These are phyloP conservation scores for Thraustotheca clavata DNA, from an alignment of 352 stramenopile species.

Conservation along the genomic window DNA sequence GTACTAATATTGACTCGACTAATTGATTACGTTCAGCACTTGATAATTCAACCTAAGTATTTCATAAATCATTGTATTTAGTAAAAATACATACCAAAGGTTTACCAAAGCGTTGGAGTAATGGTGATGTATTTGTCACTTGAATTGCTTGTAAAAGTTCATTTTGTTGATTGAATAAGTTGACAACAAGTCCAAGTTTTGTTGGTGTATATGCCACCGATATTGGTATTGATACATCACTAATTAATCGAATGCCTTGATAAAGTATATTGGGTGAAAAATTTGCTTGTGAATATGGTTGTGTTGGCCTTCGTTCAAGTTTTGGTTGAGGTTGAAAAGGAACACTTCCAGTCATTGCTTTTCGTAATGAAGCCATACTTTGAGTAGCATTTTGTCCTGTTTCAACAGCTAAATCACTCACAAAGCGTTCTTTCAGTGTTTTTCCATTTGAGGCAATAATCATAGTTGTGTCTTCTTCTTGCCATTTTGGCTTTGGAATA, in stretches of 20 bases:
- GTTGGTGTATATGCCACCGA: constrained; percentile 54
- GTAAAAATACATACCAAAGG: neutral
- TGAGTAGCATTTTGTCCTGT: constrained; percentile 47
- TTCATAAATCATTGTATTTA: neutral
- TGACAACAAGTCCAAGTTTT: constrained; percentile 56
- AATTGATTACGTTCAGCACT: neutral
- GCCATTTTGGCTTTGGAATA: constrained; percentile 13
- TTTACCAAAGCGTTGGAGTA: constrained; percentile 40
- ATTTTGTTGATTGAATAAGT: constrained; percentile 73
- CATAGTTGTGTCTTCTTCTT: constrained; percentile 16
- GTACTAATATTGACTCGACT: constrained; percentile 5
- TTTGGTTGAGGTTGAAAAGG: neutral
- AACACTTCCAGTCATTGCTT: neutral
- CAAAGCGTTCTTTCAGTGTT: constrained; percentile 60
- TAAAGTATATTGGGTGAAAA: constrained; percentile 37
- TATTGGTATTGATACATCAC: constrained; percentile 63
- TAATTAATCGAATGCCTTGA: constrained; percentile 51
- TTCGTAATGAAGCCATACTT: neutral
- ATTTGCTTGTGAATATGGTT: constrained; percentile 11
- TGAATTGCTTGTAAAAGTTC: constrained; percentile 72
- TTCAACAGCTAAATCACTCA: constrained; percentile 61
- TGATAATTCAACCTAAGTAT: constrained; percentile 7
- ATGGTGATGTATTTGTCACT: constrained; percentile 33
- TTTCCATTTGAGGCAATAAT: constrained; percentile 25
- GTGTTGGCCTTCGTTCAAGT: constrained; percentile 9